Base-by-base conservation (phyloP, 108 stramenopile genomes). In the Cylindrotheca fusiformis region DNA sequence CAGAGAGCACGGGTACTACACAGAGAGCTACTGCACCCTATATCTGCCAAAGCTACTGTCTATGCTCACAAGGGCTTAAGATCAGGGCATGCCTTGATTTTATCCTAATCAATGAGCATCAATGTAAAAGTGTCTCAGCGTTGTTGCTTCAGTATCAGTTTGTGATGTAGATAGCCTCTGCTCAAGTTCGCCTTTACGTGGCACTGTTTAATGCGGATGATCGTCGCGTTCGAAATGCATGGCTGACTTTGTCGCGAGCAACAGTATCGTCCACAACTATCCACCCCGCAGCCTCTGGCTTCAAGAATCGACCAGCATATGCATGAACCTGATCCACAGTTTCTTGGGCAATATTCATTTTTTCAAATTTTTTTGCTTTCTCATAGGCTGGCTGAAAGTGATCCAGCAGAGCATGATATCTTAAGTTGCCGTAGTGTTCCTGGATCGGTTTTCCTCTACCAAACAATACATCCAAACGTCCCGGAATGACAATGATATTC, bases 1-100 rank as follows among this genome's bases (percentile, higher is more conserved):
- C 71, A 83, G 77, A 54, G 83, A 79, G 18, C 84, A 85, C 44
- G 84, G 75, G 20, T 81, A 76, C 50, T 85, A 85, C 33, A 85
- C 84, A 1, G 84, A 85, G 32, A 78, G 76, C 55, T 79, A 79
- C 36, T 47, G 71, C 19, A 54, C 72, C 1, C 27, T 74, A 20
- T 85, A 74, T 33, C 62, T 85, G 10, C 84, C 84, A 14, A 77
- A 69, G 44, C 56, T 83, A 12, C 28, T 60, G 14, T 57, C 46
- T 23, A 21, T 77, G 27, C 24, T 76, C 26, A 4, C 22, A 52
- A 4, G 3, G 14, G 51, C 5, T 23, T 2, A 24, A 23, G 51
- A 21, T 50, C n/a, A n/a, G n/a, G n/a, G n/a, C n/a, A n/a, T n/a
- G n/a, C n/a, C n/a, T n/a, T n/a, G n/a, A n/a, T n/a, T n/a, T n/a